Base-by-base conservation (phyloP, 768 basidiomycete species). In the Hygrophorus pudorinus region DNA sequence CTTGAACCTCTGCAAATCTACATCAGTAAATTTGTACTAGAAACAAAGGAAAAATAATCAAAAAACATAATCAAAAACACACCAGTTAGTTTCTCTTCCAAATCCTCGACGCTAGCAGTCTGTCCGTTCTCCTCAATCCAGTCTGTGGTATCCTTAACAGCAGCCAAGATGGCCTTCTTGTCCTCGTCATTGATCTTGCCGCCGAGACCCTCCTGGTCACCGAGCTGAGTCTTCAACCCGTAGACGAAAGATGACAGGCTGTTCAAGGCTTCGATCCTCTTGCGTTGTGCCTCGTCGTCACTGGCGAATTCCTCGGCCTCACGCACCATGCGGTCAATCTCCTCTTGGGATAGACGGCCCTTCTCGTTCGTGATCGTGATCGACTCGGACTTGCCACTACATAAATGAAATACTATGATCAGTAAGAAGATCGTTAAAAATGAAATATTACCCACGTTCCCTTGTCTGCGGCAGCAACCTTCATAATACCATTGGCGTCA, bases 301-400 rank as follows among this genome's bases (percentile, higher is more conserved):
- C 75, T 63, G 1, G 85, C 84, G 53, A 87, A 93, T 57, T 91
- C 81, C 73, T 97, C 91, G 3, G 90, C 91, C 55, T 96, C 92
- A 24, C 71, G 77, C 45, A 96, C 86, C 92, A 94, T 96, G 48
- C 90, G 86, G 58, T 96, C 92, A 49, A 96, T 94, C 49, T 96
- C 87, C 49, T 90, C 88, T 53, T 84, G 80, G 38, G 71, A 76
- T 17, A 91, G 79, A 67, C 93, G 87, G 36, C 89, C 91, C 71
- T 92, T 93, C 64, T 94, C 90, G 66, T 96, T 96, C 54, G 79
- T 92, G 67, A 96, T 97, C 31, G 88, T 92, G 63, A 94, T 89
- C 34, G 79, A 83, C 63, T 85, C 80, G 0, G 82, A 81, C 65
- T 92, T 92, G 56, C 85, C 85, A 62, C 80, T 84, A 47, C n/a